Evolutionary conservation across 2,329 filamentous ascomycete species (phyloP), one percentile per base, ranked within the genome.

Genomic region (Neopestalotiopsis rosae): DNA sequence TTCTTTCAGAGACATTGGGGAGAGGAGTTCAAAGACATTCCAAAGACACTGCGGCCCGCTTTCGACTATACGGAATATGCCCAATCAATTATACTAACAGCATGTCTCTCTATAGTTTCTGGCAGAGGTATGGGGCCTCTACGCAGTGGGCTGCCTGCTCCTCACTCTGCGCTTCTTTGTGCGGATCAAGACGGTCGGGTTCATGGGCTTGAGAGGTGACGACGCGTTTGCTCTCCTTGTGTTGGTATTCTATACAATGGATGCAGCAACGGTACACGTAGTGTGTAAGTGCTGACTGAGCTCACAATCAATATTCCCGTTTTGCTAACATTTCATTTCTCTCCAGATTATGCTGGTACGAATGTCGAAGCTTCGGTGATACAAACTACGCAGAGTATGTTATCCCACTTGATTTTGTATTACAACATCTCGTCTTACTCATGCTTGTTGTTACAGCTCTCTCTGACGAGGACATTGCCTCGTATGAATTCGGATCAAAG

Each of bases 291-390:
- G 0, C 17, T 14, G 28, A 5, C 13, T 14, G 10, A 12, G 1
- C 59, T 20, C 3, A 62, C 4, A 28, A 3, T 28, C 5, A 28
- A 7, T 64, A 38, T 24, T 20, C 17, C 17, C 10, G 12, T 49
- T 2, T 24, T 20, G 28, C 38, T 49, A 45, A 64, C 9, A 9
- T 3, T n/a, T 1, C 42, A 17, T 64, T n/a, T 6, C 45, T 17
- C 24, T 14, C 9, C 45, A 66, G 63, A 66, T 20, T 66, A 66
- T 24, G 24, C 20, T n/a, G 45, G 63, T 28, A 66, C 63, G 28
- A 66, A 66, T 32, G 63, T 66, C 63, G 63, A 66, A 45, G 63
- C 63, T 6, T 56, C 45, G 7, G 63, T 57, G 17, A 10, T 66
- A 1, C 63, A 45, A 58, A 32, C 42, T 24, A 66, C 63, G 12